Evolutionary conservation across 2,329 filamentous ascomycete species (phyloP), one percentile per base, ranked within the genome.

Genomic region (Tolypocladium tropicale): DNA sequence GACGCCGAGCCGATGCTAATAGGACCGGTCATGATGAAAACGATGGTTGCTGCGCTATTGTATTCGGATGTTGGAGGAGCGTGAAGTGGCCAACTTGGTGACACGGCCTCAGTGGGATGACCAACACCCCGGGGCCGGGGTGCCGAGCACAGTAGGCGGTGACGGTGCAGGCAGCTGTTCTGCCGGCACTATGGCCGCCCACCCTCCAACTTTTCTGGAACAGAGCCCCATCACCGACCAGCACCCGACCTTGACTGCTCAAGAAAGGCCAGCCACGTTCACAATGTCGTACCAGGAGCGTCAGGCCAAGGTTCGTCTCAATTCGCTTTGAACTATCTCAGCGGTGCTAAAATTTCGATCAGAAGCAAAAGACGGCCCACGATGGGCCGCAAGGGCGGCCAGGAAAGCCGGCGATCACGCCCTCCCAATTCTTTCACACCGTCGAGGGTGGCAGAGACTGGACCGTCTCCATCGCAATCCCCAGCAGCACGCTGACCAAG

Each of bases 401-500:
- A 21, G 62, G 67, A 34, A 58, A 56, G 50, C n/a, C n/a, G n/a
- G n/a, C n/a, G n/a, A n/a, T n/a, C n/a, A 84, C 82, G 4, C 83
- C 85, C 28, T 68, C 65, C 58, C 89, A 85, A 67, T 86, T 87
- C 4, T 84, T 93, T 90, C 72, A 76, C 79, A 53, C 84, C 89
- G 2, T 74, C 0, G 77, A 65, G n/a, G 72, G 78, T 50, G 84
- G 85, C 37, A 77, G 89, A 60, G 74, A 81, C 37, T 89, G 86
- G 79, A 94, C 90, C 0, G 68, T 94, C 21, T 92, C 86, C 46
- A 78, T 94, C 36, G 90, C 90, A 4, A 72, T 95, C 33, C 88
- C 90, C 1, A 88, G 86, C 36, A 93, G 88, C 67, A 83, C 94
- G 49, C 79, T 93, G 56, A 78, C 84, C 56, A 89, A 88, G 88